Percentiles rank a stretch among this genome's conserved stretches.
phyloP scores from a whole-genome alignment of 177 flowering plant species.

The Telopea speciosissima region DNA sequence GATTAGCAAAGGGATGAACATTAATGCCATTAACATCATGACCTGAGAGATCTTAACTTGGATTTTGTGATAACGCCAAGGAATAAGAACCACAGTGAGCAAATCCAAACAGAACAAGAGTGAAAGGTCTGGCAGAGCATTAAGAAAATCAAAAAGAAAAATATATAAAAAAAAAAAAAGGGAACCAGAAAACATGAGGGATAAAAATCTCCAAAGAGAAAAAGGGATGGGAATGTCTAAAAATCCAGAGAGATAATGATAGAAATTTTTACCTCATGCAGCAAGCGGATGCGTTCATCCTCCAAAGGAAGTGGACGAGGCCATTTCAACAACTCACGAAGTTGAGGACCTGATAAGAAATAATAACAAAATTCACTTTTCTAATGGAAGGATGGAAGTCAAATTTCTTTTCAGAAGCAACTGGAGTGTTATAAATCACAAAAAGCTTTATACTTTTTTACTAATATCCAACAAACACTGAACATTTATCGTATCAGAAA shows the following conservation, averaged over 20 bases:
- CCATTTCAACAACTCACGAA: slow-evolving; percentile 77
- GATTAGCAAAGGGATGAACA: not conserved
- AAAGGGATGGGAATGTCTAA: not conserved
- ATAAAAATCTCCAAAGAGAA: not conserved
- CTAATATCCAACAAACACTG: not conserved
- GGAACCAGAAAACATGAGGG: not conserved
- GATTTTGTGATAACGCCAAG: not conserved
- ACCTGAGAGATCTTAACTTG: not conserved
- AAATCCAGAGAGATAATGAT: not conserved
- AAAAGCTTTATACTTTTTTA: not conserved
- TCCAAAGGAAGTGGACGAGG: slow-evolving; percentile 93
- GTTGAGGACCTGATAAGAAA: slow-evolving; percentile 53
- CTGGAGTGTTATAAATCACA: not conserved
- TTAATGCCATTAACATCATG: not conserved
- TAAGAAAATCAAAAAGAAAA: too few relatives aligned
- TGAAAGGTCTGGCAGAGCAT: not conserved
- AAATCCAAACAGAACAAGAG: not conserved
- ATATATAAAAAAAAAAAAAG: too few relatives aligned
- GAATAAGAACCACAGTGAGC: not conserved
- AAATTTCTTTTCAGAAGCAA: slow-evolving; percentile 2
- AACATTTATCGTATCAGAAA: not conserved
- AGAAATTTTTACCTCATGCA: slow-evolving; percentile 63
- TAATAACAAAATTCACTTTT: slow-evolving; percentile 1
- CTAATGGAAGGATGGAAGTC: not conserved
- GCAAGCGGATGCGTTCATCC: slow-evolving; percentile 79